Base-by-base conservation (phyloP, 208 protist species). In the Herpetomonas tarakana region DNA sequence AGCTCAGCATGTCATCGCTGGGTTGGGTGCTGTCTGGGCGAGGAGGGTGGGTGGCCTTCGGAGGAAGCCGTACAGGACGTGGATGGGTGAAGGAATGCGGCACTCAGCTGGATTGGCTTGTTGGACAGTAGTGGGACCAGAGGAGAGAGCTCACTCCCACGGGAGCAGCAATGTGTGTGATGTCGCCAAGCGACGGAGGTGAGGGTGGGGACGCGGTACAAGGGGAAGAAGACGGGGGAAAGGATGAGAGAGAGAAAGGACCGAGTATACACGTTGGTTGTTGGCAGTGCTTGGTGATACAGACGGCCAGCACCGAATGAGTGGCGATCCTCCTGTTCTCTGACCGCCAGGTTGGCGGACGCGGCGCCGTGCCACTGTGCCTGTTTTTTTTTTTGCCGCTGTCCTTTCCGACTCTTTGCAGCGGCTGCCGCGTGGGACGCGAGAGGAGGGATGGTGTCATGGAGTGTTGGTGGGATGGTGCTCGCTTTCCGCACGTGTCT, bases 381-480 rank as follows among this genome's bases (percentile, higher is more conserved):
- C 22, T 26, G 11, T 26, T 52, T 52, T 52, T 52, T 26, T 52
- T 27, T 52, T 26, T 52, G 21, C 46, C 7, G 21, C 46, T 52
- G 18, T 27, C 7, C n/a, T 19, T 52, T 7, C 7, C n/a, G 24
- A 19, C 46, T 19, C n/a, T 26, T 52, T 52, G 21, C 12, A 7
- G 21, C n/a, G 18, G 11, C 12, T 52, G 9, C 46, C n/a, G 18
- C 46, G 21, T 18, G 21, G 11, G 4, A 52, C 12, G 6, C 7
- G 24, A 19, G 24, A 12, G 6, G 11, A 19, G 6, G 46, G 4
- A 19, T 7, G 21, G 18, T 7, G 12, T 52, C 19, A 27, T 52
- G 12, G 18, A 7, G 21, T 52, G 51, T 24, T 6, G 35, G 35
- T 6, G 14, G 14, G 35, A 14, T 41, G 6, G 28, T 31, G 22